Percentiles rank a stretch among this genome's conserved stretches.
Evolutionary conservation across 2,329 filamentous ascomycete genomes (phyloP).

Genomic region (Sporothrix phasma): DNA sequence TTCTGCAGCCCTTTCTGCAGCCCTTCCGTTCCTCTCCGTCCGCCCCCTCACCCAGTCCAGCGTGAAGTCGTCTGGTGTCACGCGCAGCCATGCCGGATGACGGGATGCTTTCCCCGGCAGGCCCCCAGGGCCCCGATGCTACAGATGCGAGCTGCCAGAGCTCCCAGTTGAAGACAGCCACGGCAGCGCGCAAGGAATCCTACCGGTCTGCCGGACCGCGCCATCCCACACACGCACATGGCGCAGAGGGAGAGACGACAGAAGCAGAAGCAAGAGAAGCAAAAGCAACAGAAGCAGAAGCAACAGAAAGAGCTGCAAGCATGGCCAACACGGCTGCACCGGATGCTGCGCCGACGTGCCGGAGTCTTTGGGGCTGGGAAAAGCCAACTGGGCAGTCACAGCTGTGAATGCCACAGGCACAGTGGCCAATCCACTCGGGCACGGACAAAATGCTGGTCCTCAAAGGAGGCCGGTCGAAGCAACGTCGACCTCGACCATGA

Average conservation of each 20-base stretch:
- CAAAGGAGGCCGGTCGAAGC: neutral
- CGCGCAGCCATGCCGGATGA: slow-evolving; percentile 4
- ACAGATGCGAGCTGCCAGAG: too few relatives aligned
- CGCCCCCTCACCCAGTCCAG: neutral
- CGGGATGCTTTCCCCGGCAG: slow-evolving; percentile 1
- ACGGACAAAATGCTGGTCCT: neutral
- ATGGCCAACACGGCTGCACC: neutral
- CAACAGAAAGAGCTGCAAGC: too few relatives aligned
- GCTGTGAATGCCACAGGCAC: neutral
- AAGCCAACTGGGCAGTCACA: neutral
- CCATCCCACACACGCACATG: neutral
- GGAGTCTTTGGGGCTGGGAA: neutral
- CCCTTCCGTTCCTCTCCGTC: neutral
- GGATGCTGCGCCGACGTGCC: slow-evolving; percentile 6
- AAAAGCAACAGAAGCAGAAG: too few relatives aligned
- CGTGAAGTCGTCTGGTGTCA: neutral
- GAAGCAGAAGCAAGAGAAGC: too few relatives aligned
- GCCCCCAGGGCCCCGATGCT: neutral
- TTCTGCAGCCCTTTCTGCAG: neutral
- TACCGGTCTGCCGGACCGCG: neutral
- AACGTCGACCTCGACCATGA: too few relatives aligned
- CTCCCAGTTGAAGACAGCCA: neutral
- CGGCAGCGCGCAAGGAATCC: neutral
- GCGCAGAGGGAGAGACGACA: neutral
- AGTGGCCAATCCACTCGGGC: neutral